Evolutionary conservation across 306 rosid species (phyloP).

Genomic region (Dalbergia cochinchinensis): DNA sequence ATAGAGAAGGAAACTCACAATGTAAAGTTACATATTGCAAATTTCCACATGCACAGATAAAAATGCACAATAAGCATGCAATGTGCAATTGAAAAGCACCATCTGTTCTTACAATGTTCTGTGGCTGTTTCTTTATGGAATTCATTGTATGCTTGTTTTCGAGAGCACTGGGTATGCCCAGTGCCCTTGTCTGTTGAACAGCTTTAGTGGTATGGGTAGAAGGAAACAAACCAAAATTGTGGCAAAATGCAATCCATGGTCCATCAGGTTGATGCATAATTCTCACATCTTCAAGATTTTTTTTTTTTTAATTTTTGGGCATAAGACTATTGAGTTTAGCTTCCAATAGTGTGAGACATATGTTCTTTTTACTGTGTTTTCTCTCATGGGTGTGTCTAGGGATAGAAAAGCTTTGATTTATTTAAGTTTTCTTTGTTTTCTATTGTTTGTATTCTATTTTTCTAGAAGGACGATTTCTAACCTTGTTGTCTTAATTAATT

Average conservation of each 20-base stretch:
- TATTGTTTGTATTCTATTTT: background rate
- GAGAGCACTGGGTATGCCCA: background rate
- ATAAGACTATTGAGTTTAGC: conserved; percentile 9
- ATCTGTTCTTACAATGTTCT: background rate
- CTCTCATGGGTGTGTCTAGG: background rate
- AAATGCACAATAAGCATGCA: background rate
- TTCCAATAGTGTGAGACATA: background rate
- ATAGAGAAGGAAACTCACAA: conserved; percentile 11
- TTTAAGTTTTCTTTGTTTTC: background rate
- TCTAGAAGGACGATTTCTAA: conserved; percentile 4
- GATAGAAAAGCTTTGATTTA: conserved; percentile 1
- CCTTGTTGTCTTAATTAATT: background rate
- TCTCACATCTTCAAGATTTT: background rate
- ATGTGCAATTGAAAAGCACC: background rate
- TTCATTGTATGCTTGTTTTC: background rate
- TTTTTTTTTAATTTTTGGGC: background rate
- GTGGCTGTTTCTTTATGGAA: conserved; percentile 15
- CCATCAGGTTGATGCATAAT: background rate
- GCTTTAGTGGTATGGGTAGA: background rate
- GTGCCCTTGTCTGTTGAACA: background rate
- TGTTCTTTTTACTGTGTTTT: background rate
- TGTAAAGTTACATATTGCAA: background rate
- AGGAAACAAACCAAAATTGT: background rate
- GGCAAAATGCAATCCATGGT: conserved; percentile 2
- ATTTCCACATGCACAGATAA: conserved; percentile 12